These are phyloP conservation scores for Didymella sp. DNA, from an alignment of 2,329 filamentous ascomycete species.

Conservation along the genomic window DNA sequence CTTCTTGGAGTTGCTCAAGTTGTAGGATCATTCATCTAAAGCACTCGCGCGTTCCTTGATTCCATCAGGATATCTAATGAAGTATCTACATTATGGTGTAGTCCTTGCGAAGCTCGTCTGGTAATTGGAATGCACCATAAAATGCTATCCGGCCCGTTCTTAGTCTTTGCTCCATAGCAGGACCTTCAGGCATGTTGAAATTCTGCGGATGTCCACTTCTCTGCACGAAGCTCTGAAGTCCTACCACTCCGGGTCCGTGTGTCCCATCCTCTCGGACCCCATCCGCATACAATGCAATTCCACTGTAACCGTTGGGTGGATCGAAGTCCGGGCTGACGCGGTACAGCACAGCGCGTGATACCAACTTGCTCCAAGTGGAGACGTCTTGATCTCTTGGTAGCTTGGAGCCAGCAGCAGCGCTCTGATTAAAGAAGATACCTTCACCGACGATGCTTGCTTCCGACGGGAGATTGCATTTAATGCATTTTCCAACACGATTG, in stretches of 20 bases:
- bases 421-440: constrained; percentile 31
- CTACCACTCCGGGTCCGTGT: constrained; percentile 24
- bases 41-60: too few relatives aligned
- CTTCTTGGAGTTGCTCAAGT: constrained; percentile 28
- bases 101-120: constrained; percentile 26
- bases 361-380: constrained; percentile 13
- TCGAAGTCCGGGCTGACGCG: constrained; percentile 30
- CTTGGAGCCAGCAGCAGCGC: not conserved
- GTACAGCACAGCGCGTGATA: constrained; percentile 29
- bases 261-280: constrained; percentile 27
- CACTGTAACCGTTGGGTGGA: constrained; percentile 31
- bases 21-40: constrained; percentile 24
- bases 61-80: too few relatives aligned
- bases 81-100: constrained; percentile 22
- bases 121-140: constrained; percentile 32
- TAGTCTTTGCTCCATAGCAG: constrained; percentile 22
- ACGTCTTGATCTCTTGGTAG: not conserved
- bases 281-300: constrained; percentile 28
- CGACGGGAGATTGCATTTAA: constrained; percentile 18
- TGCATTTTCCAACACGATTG: constrained; percentile 18
- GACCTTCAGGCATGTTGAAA: constrained; percentile 30
- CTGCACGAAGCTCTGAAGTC: constrained; percentile 35
- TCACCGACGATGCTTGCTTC: constrained; percentile 28
- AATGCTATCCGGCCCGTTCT: constrained; percentile 29
- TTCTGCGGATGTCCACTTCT: constrained; percentile 22